These are phyloP conservation scores for Diaporthe humulicola DNA, from an alignment of 2,329 filamentous ascomycete genomes.

Conservation along the genomic window DNA sequence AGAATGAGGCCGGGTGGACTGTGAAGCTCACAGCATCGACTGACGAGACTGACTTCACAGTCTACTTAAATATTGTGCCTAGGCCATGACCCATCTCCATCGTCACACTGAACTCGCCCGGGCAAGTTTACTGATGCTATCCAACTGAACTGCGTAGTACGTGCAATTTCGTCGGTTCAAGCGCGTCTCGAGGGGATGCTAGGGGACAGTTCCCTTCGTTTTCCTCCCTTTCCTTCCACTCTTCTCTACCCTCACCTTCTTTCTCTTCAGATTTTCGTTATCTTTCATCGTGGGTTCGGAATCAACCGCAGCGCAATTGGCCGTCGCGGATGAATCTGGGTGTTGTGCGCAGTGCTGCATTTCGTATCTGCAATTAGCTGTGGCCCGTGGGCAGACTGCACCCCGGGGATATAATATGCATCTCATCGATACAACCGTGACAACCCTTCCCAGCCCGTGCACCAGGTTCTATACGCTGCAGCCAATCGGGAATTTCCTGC, in stretches of 20 bases:
- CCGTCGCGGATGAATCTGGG: neutral
- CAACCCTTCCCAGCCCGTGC: neutral
- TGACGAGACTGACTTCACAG: neutral
- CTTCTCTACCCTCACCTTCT: neutral
- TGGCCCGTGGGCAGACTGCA: neutral
- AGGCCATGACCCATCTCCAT: too few species aligned
- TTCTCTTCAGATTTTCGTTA: neutral
- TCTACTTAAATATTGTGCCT: neutral
- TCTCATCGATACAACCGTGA: neutral
- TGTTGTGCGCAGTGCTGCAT: neutral
- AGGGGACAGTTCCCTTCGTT: neutral
- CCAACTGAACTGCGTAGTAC: too few species aligned
- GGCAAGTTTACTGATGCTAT: neutral
- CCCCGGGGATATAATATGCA: neutral
- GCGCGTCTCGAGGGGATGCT: neutral
- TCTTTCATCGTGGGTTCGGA: neutral
- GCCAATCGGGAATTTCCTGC: neutral
- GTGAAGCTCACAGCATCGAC: neutral
- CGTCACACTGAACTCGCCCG: too few species aligned
- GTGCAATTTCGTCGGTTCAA: neutral
- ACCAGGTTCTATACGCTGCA: neutral
- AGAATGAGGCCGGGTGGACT: neutral
- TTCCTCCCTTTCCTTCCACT: neutral
- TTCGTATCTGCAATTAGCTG: constrained; percentile 11
- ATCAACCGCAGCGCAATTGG: neutral